Evolutionary conservation across 805 yeast genomes (phyloP).

Genomic region (Cyberlindnera sargentensis): DNA sequence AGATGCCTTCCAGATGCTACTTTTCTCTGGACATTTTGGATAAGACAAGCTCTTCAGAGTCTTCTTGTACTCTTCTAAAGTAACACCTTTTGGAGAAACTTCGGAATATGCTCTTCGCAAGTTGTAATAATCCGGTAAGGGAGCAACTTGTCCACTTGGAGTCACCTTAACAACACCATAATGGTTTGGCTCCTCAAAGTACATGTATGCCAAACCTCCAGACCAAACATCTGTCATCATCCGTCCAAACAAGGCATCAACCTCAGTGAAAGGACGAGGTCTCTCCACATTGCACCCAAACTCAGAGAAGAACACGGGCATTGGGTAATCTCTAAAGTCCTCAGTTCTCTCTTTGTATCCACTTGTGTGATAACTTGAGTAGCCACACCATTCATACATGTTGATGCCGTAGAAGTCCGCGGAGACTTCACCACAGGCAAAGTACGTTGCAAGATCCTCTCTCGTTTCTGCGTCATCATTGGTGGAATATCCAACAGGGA

Average conservation of each 20-base stretch:
- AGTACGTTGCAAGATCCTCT: conserved; percentile 72
- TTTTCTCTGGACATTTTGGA: conserved; percentile 44
- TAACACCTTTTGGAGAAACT: conserved; percentile 40
- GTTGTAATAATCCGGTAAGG: conserved; percentile 53
- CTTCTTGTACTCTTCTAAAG: conserved; percentile 23
- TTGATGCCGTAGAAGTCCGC: conserved; percentile 80
- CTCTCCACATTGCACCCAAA: conserved; percentile 65
- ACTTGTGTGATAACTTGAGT: conserved; percentile 51
- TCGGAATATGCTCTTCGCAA: conserved; percentile 44
- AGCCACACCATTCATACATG: conserved; percentile 87
- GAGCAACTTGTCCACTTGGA: conserved; percentile 35
- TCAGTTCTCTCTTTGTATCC: conserved; percentile 62
- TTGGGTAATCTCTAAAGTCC: conserved; percentile 54
- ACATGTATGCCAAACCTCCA: conserved; percentile 82
- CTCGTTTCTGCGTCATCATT: conserved; percentile 84
- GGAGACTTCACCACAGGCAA: conserved; percentile 64
- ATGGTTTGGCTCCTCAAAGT: conserved; percentile 66
- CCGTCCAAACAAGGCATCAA: conserved; percentile 52
- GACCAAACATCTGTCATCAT: conserved; percentile 79
- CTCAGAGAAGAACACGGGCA: conserved; percentile 75
- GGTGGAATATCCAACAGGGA: conserved; percentile 93
- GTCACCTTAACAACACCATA: conserved; percentile 60
- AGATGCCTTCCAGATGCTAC: conserved; percentile 56
- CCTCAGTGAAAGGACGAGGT: conserved; percentile 71
- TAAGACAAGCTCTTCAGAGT: conserved; percentile 23